Evolutionary conservation across 768 basidiomycete species (phyloP).

Genomic region (Hypsizygus marmoreus): DNA sequence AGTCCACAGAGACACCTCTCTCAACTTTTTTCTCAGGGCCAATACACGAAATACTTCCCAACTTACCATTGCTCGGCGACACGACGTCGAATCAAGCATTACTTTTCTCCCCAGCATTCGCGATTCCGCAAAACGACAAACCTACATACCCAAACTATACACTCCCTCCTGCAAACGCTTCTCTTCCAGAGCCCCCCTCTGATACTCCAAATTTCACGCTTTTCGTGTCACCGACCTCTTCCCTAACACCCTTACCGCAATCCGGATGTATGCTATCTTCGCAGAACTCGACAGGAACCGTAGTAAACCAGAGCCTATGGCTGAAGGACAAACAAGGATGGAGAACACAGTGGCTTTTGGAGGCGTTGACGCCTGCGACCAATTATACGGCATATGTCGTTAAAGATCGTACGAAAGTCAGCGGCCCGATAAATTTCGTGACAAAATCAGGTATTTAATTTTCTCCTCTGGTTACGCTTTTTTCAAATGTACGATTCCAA

Average conservation of each 20-base stretch:
- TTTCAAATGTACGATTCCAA: constrained; percentile 20
- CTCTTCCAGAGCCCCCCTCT: constrained; percentile 43
- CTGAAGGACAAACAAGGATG: constrained; percentile 58
- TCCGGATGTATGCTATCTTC: constrained; percentile 62
- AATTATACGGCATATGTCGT: constrained; percentile 82
- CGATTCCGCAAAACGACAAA: constrained; percentile 23
- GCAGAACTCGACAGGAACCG: constrained; percentile 36
- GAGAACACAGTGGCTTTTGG: constrained; percentile 69
- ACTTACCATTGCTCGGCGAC: constrained; percentile 66
- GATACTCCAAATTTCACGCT: constrained; percentile 53
- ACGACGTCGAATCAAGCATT: constrained; percentile 73
- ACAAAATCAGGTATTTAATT: constrained; percentile 66
- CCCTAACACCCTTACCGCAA: constrained; percentile 45
- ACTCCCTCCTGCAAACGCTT: constrained; percentile 57
- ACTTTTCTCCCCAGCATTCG: constrained; percentile 66
- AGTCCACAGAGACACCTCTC: not conserved
- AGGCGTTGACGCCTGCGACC: constrained; percentile 58
- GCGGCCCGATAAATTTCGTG: constrained; percentile 67
- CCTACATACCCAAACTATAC: constrained; percentile 79
- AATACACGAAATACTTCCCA: constrained; percentile 44
- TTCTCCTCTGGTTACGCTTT: not conserved
- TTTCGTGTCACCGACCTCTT: constrained; percentile 53
- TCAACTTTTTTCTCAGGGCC: constrained; percentile 35
- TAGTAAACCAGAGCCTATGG: constrained; percentile 54
- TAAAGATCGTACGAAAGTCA: constrained; percentile 55